Percentiles rank a stretch among this genome's conserved stretches.
Conservation (phyloP, 2,329 filamentous ascomycete genomes). For the Clarireedia hainanense region DNA sequence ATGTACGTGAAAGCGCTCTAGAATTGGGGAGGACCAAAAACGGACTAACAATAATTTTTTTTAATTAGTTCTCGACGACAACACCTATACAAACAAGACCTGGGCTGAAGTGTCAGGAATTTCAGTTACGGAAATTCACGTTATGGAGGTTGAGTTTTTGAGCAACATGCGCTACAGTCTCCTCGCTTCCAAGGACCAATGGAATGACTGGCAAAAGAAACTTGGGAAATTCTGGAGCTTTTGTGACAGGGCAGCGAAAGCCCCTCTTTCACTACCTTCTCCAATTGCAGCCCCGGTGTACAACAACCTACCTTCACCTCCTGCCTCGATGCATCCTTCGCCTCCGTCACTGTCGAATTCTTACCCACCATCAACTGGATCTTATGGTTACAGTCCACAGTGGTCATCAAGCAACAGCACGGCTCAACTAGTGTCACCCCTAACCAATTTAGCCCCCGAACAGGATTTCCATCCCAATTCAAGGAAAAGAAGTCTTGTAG, state of each 20-base stretch:
- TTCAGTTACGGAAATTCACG: constrained; percentile 87
- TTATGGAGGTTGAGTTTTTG: constrained; percentile 99
- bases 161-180: constrained; percentile 97
- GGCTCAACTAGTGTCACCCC: constrained; percentile 24
- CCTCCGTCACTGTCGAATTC: constrained; percentile 35
- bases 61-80: constrained; percentile 76
- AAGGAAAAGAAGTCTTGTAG: constrained; percentile 52
- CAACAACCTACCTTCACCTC: constrained; percentile 43
- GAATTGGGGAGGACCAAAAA: background rate
- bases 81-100: constrained; percentile 98
- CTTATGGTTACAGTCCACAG: constrained; percentile 26
- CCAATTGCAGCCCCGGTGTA: constrained; percentile 27
- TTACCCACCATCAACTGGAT: constrained; percentile 26
- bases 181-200: constrained; percentile 76
- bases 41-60: constrained; percentile 18
- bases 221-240: constrained; percentile 77
- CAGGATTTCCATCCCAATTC: constrained; percentile 29
- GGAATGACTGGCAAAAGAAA: constrained; percentile 80
- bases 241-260: constrained; percentile 24
- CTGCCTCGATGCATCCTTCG: constrained; percentile 41
- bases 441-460: constrained; percentile 32
- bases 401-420: constrained; percentile 32
- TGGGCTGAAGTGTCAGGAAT: constrained; percentile 98
- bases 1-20: constrained; percentile 45
- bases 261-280: constrained; percentile 19